These are phyloP conservation scores for Tetradesmus obliquus DNA, from an alignment of 139 green algal species.

Conservation along the genomic window DNA sequence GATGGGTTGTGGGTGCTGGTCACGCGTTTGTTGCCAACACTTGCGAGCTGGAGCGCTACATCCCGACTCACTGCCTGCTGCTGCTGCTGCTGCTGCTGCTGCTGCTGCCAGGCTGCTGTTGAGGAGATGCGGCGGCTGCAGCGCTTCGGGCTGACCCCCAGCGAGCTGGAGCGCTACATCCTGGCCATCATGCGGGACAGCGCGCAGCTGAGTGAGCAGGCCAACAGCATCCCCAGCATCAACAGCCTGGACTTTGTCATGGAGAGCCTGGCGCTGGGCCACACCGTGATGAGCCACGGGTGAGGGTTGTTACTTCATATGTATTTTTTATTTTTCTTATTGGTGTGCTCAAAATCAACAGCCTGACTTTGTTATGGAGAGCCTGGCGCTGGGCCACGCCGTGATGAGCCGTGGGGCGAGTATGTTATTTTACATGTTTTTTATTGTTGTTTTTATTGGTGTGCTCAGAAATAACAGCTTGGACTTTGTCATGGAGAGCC, in stretches of 20 bases:
- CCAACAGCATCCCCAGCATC: slow-evolving; percentile 83
- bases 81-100: too few relatives aligned
- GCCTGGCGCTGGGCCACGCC: slow-evolving; percentile 90
- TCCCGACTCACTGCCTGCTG: not conserved
- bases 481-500: slow-evolving; percentile 98
- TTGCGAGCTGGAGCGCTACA: too few relatives aligned
- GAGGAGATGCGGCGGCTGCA: slow-evolving; percentile 93
- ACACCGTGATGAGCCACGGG: slow-evolving; percentile 83
- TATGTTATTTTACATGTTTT: too few relatives aligned
- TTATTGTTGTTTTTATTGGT: too few relatives aligned
- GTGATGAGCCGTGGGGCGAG: slow-evolving; percentile 70
- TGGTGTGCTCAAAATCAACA: too few relatives aligned
- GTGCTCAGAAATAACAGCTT: slow-evolving; percentile 92
- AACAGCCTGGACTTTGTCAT: slow-evolving; percentile 99
- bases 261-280: slow-evolving; percentile 94
- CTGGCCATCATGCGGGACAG: slow-evolving; percentile 90
- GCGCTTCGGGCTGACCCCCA: slow-evolving; percentile 87
- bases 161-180: slow-evolving; percentile 93
- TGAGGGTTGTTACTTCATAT: not conserved
- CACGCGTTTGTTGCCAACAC: too few relatives aligned
- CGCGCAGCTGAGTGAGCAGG: slow-evolving; percentile 84
- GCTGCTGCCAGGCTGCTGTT: slow-evolving; percentile 61
- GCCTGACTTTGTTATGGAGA: slow-evolving; percentile 63
- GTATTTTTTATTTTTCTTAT: too few relatives aligned
- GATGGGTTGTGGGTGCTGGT: not conserved